Conservation (phyloP, 257 asterid genomes). For the Paraleonurus japonicus region DNA sequence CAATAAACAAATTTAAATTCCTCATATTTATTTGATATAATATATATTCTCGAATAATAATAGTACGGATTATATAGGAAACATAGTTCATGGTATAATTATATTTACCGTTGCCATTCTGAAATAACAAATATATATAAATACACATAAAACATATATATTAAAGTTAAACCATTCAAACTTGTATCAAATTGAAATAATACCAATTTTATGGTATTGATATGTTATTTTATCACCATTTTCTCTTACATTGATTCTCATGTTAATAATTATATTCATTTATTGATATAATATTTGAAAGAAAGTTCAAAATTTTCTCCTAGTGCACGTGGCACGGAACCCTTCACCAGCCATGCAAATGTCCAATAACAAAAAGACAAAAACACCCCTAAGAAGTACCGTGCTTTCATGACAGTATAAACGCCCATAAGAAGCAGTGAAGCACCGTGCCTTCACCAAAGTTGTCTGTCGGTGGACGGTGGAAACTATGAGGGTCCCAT, state of each 20-base stretch:
- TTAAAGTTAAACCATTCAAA: too few relatives aligned
- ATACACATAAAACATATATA: too few relatives aligned
- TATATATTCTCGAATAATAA: too few relatives aligned
- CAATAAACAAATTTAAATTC: too few relatives aligned
- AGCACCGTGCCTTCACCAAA: slow-evolving; percentile 17
- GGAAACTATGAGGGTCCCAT: slow-evolving; percentile 18
- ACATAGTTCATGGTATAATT: not conserved
- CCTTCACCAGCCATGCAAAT: slow-evolving; percentile 27
- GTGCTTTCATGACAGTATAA: too few relatives aligned
- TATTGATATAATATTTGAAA: not conserved
- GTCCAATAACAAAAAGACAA: slow-evolving; percentile 19
- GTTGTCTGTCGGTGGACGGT: slow-evolving; percentile 35
- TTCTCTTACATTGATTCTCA: not conserved
- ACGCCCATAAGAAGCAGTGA: too few relatives aligned
- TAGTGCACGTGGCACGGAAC: slow-evolving; percentile 25
- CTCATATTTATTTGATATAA: too few relatives aligned
- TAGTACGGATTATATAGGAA: too few relatives aligned
- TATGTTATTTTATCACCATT: too few relatives aligned
- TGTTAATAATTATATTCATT: not conserved
- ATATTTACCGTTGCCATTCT: not conserved
- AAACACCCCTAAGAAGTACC: slow-evolving; percentile 26
- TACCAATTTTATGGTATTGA: not conserved
- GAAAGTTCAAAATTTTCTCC: not conserved
- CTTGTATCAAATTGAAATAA: not conserved
- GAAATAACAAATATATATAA: not conserved